A percentile compares a stretch with the other conserved stretches of the same genome.
phyloP scores from a whole-genome alignment of 2,329 filamentous ascomycete genomes.

The Colletotrichum godetiae region DNA sequence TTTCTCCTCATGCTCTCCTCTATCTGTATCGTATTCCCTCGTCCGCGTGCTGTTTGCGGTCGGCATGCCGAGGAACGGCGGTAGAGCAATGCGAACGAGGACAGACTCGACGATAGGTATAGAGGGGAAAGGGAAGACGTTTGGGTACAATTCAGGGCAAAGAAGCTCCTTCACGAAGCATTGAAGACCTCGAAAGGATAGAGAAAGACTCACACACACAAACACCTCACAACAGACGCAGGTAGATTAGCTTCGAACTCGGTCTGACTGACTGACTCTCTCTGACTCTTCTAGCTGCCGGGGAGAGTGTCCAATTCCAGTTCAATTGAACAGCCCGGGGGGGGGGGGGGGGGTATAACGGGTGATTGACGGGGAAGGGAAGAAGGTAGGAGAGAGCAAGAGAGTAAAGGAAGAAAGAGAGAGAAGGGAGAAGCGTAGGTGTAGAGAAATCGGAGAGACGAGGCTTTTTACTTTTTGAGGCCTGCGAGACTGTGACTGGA shows the following conservation, averaged over 20 bases:
- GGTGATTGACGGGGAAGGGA: conserved; percentile 8
- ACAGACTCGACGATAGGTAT: neutral
- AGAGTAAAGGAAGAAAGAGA: neutral
- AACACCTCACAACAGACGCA: neutral
- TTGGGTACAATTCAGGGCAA: neutral
- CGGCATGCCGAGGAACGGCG: neutral
- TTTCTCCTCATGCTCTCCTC: neutral
- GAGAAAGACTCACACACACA: neutral
- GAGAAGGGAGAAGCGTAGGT: neutral
- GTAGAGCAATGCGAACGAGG: neutral
- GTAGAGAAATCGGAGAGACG: neutral
- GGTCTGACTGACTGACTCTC: neutral
- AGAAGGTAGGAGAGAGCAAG: conserved; percentile 3
- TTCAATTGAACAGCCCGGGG: conserved; percentile 12
- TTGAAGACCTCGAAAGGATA: neutral
- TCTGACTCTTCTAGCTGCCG: neutral
- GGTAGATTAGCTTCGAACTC: neutral
- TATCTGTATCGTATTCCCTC: neutral
- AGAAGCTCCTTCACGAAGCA: neutral
- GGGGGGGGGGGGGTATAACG: neutral
- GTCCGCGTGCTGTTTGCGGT: neutral
- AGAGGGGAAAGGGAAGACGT: neutral
- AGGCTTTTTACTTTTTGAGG: conserved; percentile 37
- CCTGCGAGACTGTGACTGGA: conserved; percentile 31
- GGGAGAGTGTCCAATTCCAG: neutral